Evolutionary conservation across 2,329 filamentous ascomycete genomes (phyloP), one percentile per base, ranked within the genome.

Genomic region (Sarocladiaceae sp.): DNA sequence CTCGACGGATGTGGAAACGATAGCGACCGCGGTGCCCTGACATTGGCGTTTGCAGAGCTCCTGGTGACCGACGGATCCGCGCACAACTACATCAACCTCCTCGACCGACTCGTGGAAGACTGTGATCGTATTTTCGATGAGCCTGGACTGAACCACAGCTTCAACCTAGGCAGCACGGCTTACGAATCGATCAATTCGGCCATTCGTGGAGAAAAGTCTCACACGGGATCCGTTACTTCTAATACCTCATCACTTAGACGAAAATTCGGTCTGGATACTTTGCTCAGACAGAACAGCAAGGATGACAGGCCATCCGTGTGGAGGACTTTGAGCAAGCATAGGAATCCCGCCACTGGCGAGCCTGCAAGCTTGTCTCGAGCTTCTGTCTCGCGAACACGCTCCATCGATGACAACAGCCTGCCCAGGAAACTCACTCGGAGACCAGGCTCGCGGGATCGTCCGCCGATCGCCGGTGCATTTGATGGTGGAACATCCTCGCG

Each of bases 1-100:
- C 79, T 97, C 6, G 91, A 96, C 57, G 91, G 90, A 2, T 96
- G 91, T 58, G 86, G 86, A 49, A 96, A 96, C 61, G 93, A 97
- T 63, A 88, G 90, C 28, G 93, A 97, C 64, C 82, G 92, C 46
- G 93, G 93, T 47, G 88, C 90, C 20, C 71, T 97, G 59, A 97
- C 91, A 0, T 83, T 90, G 40, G 88, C 90, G 1, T 97, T 97
- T 72, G 86, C 91, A 0, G 91, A 97, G 64, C 77, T 97, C 49
- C 74, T 97, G 6, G 87, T 94, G 2, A 80, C 84, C 4, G 86
- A 91, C 53, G 86, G 91, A 53, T 87, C 86, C 6, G 84, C 91
- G 2, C 84, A 89, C 54, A 82, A 91, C 56, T 94, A 93, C 64
- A 92, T 97, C 59, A 94, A 93, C 52, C 73, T 97, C 13, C 76